These are phyloP conservation scores for Porodaedalea pini DNA, from an alignment of 1,284 basidiomycete genomes.

Conservation along the genomic window DNA sequence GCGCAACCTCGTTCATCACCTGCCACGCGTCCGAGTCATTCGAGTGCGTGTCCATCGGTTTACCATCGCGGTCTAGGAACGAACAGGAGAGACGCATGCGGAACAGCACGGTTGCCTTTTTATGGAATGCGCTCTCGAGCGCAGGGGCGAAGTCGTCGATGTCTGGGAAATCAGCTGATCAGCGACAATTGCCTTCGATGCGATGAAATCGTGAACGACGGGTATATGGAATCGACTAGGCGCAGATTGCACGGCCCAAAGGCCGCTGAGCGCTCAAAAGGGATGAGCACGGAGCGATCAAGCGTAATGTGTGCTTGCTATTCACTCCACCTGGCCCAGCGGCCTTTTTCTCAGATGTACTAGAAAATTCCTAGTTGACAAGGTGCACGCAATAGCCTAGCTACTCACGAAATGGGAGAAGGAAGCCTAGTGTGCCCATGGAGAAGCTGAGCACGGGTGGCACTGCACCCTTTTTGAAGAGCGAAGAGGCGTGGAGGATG, in stretches of 20 bases:
- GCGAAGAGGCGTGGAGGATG: constrained; percentile 89
- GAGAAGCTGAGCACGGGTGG: constrained; percentile 95
- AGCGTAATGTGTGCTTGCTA: too few species aligned
- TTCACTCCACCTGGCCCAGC: too few species aligned
- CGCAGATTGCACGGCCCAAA: too few species aligned
- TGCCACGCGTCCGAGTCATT: constrained; percentile 66
- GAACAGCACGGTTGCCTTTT: constrained; percentile 77
- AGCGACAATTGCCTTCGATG: neutral
- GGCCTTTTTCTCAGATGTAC: too few species aligned
- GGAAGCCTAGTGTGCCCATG: constrained; percentile 93
- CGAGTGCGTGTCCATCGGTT: constrained; percentile 41
- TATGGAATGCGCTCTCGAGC: constrained; percentile 71
- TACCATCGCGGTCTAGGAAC: constrained; percentile 62
- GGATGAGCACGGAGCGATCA: too few species aligned
- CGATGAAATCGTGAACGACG: neutral
- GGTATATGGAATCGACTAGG: too few species aligned
- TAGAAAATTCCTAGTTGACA: too few species aligned
- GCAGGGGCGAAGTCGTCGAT: constrained; percentile 80
- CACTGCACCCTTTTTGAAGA: constrained; percentile 86
- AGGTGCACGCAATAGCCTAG: too few species aligned
- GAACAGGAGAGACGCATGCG: constrained; percentile 84
- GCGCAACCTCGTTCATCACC: constrained; percentile 95
- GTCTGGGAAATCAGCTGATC: constrained; percentile 42
- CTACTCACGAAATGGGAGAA: constrained; percentile 87
- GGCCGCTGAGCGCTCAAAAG: too few species aligned